phyloP scores from a whole-genome alignment of 2,329 filamentous ascomycete genomes.

The Bimuria novae-zelandiae region DNA sequence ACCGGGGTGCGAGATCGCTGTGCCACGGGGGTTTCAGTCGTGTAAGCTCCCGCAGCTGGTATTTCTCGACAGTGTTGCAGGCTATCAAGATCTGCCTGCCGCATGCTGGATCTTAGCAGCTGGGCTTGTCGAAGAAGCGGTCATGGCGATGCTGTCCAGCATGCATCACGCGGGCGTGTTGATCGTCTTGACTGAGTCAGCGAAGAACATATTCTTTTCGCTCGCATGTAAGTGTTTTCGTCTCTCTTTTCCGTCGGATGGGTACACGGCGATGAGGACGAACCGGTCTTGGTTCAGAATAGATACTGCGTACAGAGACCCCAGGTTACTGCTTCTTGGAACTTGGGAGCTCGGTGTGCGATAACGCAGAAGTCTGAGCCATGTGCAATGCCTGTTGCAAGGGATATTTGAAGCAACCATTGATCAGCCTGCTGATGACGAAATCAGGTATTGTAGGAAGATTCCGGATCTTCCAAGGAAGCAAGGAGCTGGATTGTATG shows the following conservation, averaged over 20 bases:
- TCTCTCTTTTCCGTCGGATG: not conserved
- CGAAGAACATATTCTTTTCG: not conserved
- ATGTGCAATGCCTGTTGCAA: not conserved
- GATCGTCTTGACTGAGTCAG: not conserved
- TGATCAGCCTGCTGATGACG: not conserved
- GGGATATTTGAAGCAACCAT: not conserved
- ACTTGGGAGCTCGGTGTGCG: constrained; percentile 7
- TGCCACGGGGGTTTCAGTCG: too few species aligned
- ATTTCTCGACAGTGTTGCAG: too few species aligned
- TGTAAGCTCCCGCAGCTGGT: too few species aligned
- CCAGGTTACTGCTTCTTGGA: not conserved
- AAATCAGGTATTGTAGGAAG: not conserved
- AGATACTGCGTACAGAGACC: constrained; percentile 8
- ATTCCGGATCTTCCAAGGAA: too few species aligned
- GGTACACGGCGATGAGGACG: not conserved
- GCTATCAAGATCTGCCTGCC: too few species aligned
- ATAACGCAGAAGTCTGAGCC: not conserved
- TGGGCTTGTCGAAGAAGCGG: too few species aligned
- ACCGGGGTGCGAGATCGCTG: too few species aligned
- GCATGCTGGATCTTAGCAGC: too few species aligned
- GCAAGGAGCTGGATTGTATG: too few species aligned
- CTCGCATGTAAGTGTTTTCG: not conserved
- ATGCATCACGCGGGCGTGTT: not conserved
- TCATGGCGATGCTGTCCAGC: not conserved
- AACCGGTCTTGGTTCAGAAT: not conserved